Evolutionary conservation across 1,139 yeast genomes (phyloP).

Genomic region (Hyphopichia wangnamkhiaoensis): DNA sequence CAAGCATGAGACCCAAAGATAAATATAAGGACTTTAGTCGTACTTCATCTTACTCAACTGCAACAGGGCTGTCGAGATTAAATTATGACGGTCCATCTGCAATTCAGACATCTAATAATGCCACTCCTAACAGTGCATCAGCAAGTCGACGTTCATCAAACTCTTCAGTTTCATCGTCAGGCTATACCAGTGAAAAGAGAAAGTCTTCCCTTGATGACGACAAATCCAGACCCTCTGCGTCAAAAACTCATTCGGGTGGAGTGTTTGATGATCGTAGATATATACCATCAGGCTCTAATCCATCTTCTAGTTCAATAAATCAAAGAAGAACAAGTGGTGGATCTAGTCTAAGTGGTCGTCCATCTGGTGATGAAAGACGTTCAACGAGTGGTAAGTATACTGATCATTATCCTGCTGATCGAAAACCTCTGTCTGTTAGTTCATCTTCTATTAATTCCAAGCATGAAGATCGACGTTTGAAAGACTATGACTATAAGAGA

Average conservation of each 20-base stretch:
- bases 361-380: neutral
- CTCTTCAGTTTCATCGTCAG: neutral
- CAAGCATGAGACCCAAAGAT: neutral
- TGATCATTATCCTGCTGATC: conserved; percentile 2
- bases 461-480: neutral
- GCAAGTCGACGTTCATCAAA: conserved; percentile 1
- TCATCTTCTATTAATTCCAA: neutral
- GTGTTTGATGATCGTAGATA: conserved; percentile 1
- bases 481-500: neutral
- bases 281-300: neutral
- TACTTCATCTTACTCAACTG: conserved; percentile 1
- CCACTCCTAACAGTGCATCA: neutral
- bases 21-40: conserved; percentile 2
- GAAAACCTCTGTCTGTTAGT: neutral
- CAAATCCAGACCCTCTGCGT: neutral
- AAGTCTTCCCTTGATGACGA: conserved; percentile 5
- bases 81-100: neutral
- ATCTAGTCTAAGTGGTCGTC: neutral
- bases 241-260: neutral
- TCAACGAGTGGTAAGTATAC: neutral
- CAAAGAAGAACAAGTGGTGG: neutral
- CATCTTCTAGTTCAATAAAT: neutral
- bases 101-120: neutral
- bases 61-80: neutral
- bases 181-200: conserved; percentile 2